Conservation (phyloP, 2,329 filamentous ascomycete species). For the Sporothrix pallida region DNA sequence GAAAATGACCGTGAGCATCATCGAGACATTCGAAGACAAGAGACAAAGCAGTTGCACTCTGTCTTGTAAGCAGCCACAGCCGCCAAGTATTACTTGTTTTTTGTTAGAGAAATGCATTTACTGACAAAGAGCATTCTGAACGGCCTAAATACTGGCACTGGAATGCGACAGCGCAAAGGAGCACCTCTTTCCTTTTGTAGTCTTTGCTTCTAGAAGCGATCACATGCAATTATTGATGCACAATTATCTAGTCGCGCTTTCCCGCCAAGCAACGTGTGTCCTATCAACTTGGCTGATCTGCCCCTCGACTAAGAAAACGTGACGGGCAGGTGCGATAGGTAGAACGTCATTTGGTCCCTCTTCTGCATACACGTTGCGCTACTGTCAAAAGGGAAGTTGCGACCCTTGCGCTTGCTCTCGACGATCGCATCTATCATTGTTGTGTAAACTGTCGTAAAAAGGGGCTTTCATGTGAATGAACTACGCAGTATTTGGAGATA, state of each 20-base stretch:
- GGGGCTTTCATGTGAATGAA: neutral
- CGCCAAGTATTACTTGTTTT: neutral
- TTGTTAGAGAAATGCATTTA: no score
- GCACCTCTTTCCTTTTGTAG: neutral
- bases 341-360: neutral
- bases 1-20: neutral
- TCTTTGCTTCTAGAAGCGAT: conserved; percentile 16
- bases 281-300: conserved; percentile 20
- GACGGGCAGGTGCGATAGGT: conserved; percentile 22
- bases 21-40: neutral
- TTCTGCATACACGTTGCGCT: neutral
- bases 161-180: neutral
- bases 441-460: neutral
- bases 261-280: neutral
- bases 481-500: no score
- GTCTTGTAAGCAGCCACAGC: neutral
- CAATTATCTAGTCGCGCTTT: neutral
- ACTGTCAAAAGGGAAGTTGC: neutral
- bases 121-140: no score
- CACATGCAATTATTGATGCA: conserved; percentile 5
- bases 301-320: neutral
- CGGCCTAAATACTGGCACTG: no score
- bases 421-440: neutral
- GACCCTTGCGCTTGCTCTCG: neutral
- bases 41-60: neutral